Evolutionary conservation across 192 early-diverging fungal species (phyloP), one percentile per base, ranked within the genome.

Genomic region (Podila verticillata): DNA sequence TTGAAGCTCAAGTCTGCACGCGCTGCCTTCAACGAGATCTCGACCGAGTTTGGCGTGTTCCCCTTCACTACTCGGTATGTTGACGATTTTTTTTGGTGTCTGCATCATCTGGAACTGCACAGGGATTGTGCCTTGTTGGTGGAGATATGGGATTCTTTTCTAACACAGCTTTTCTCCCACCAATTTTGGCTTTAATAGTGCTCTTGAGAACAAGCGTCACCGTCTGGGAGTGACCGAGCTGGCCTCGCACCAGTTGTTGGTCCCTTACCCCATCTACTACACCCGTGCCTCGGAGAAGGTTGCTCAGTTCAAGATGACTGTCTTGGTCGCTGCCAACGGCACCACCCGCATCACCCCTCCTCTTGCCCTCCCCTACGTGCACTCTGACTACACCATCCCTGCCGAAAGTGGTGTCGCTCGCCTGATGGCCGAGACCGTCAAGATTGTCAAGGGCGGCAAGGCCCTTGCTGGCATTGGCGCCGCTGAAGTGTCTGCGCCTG

Each of bases 251-350:
- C 84, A 84, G 12, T 81, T 95, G 32, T 70, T 95, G 65, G 89
- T 86, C 17, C 88, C 92, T 20, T 89, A 89, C 61, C 84, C 89
- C 19, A 88, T 92, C 15, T 86, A 89, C 36, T 81, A 87, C 54
- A 89, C 90, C 48, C 86, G 87, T 54, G n/a, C 70, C 17, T 48
- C 75, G 49, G 75, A 84, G 28, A 84, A 84, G 49, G 75, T 87
- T 54, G 92, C 94, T 9, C 93, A 94, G 84, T 93, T 94, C 82
- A 92, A 94, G 85, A 74, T 86, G 56, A 94, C 93, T 0, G 88
- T 93, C 17, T 63, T 93, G 59, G 82, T 92, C 61, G 72, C 87
- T 61, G 73, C 91, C 48, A 84, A 83, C 6, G 89, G 89, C 29
- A 85, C 84, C 12, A 87, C 92, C 26, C 89, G 93, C 57, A 86